A percentile compares a stretch with the other conserved stretches of the same genome.
phyloP scores from a whole-genome alignment of 2,329 filamentous ascomycete species.

The Stagonosporopsis cucurbitacearum region DNA sequence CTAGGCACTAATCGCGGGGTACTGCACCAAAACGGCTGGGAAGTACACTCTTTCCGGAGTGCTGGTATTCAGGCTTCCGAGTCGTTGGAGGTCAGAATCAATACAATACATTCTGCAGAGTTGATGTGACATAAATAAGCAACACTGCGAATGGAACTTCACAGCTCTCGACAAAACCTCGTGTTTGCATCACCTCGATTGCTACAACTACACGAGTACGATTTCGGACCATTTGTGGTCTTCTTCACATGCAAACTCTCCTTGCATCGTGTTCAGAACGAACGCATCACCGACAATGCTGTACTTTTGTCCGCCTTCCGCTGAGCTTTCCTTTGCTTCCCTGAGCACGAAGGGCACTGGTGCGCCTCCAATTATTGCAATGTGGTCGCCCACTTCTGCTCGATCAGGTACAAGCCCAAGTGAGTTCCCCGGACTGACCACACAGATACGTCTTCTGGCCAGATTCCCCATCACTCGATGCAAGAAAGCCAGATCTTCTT shows the following conservation, averaged over 20 bases:
- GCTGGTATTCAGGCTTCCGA: not conserved
- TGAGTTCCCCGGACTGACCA: not conserved
- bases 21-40: conserved; percentile 2
- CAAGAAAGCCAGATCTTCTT: not conserved
- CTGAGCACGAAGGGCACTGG: not conserved
- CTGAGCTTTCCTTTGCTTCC: not conserved
- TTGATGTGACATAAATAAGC: not conserved
- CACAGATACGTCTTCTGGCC: not conserved
- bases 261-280: not conserved
- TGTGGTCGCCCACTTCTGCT: not conserved
- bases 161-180: not conserved
- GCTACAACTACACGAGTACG: not conserved
- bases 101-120: not conserved
- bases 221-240: not conserved
- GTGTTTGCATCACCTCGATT: not conserved
- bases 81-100: not conserved
- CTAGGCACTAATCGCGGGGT: conserved; percentile 23
- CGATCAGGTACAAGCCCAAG: not conserved
- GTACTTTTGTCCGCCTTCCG: not conserved
- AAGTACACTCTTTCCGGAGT: not conserved
- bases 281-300: not conserved
- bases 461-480: not conserved
- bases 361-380: not conserved
- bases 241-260: not conserved
- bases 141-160: not conserved